Evolutionary conservation across 2,329 filamentous ascomycete species (phyloP).

Genomic region (Proliferodiscus dingleyae): DNA sequence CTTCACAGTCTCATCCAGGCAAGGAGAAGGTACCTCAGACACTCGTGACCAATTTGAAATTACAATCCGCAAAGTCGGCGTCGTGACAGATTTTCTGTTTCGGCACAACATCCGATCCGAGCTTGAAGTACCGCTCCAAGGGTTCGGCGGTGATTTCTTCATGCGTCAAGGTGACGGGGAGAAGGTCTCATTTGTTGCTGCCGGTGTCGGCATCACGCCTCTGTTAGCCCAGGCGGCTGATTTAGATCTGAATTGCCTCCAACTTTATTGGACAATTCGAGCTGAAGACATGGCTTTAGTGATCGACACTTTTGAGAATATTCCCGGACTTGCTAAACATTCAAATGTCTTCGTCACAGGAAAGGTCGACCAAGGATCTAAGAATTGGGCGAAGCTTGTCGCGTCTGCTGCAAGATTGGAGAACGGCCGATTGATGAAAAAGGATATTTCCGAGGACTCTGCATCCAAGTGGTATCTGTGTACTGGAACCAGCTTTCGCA

Average conservation of each 20-base stretch:
- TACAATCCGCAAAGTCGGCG: constrained; percentile 64
- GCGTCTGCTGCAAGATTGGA: constrained; percentile 32
- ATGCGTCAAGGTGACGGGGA: constrained; percentile 33
- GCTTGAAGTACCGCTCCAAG: constrained; percentile 63
- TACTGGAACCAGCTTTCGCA: constrained; percentile 46
- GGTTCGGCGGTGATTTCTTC: constrained; percentile 65
- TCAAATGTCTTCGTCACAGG: constrained; percentile 65
- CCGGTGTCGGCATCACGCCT: constrained; percentile 80
- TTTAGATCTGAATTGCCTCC: constrained; percentile 44
- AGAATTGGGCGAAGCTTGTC: constrained; percentile 28
- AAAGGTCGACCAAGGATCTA: constrained; percentile 21
- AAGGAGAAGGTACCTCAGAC: constrained; percentile 17
- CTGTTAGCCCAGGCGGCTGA: constrained; percentile 63
- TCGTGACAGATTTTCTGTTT: constrained; percentile 63
- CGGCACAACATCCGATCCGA: constrained; percentile 46
- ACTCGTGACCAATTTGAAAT: constrained; percentile 53
- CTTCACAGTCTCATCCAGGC: constrained; percentile 67
- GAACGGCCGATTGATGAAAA: constrained; percentile 41
- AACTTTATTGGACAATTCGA: constrained; percentile 64
- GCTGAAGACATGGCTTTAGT: constrained; percentile 59
- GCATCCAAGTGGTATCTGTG: constrained; percentile 53
- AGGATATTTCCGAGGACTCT: constrained; percentile 39
- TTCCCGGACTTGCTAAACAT: constrained; percentile 45
- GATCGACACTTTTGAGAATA: constrained; percentile 49
- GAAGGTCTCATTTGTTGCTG: constrained; percentile 60